Conservation (phyloP, 176 grass and related monocot species). For the Zoysia pacifica region DNA sequence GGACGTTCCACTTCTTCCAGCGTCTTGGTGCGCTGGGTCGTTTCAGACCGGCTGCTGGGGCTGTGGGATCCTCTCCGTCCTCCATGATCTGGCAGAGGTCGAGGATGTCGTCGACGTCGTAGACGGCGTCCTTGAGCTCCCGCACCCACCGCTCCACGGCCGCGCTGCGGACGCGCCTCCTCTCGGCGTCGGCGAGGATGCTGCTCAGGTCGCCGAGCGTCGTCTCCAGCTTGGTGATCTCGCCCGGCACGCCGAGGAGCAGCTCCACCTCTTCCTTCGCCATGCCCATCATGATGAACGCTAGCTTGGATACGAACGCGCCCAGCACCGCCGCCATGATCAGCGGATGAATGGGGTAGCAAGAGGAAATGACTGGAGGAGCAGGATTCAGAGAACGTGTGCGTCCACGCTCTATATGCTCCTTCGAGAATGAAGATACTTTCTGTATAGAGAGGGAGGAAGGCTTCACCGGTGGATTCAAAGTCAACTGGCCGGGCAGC, state of each 20-base stretch:
- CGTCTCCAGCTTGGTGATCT: constrained; percentile 37
- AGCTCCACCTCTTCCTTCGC: not conserved
- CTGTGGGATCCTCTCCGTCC: not conserved
- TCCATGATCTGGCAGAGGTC: constrained; percentile 34
- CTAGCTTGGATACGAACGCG: constrained; percentile 9
- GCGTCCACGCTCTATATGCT: no score
- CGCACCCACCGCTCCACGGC: not conserved
- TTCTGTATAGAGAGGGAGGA: no score
- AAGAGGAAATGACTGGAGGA: not conserved
- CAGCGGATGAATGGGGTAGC: not conserved
- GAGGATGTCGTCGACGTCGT: constrained; percentile 50
- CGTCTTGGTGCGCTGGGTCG: not conserved
- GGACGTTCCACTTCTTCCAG: not conserved
- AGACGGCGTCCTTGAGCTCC: constrained; percentile 48
- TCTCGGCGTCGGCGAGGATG: constrained; percentile 31
- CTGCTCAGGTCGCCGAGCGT: not conserved
- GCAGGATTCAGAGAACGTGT: not conserved
- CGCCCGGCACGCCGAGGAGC: constrained; percentile 23
- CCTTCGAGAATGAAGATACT: no score
- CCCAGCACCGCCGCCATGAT: constrained; percentile 21
- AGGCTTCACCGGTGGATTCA: no score
- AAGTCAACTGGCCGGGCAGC: no score
- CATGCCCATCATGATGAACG: not conserved
- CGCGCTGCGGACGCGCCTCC: not conserved
- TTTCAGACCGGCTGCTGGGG: not conserved